Evolutionary conservation across 1,284 basidiomycete genomes (phyloP).

Genomic region (Wallemia hederae): DNA sequence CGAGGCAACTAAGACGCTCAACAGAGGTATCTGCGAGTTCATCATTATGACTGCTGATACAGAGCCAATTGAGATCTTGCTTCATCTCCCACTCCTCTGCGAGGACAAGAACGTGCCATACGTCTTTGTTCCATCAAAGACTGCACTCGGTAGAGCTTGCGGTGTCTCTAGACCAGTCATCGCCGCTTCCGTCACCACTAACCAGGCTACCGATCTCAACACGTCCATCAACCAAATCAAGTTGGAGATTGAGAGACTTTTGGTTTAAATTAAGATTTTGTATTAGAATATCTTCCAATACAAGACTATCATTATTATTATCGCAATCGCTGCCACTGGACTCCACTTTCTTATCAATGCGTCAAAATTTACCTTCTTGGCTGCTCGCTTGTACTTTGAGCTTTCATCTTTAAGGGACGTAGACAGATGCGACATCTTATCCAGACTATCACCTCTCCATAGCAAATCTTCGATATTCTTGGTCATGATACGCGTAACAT

Average conservation of each 20-base stretch:
- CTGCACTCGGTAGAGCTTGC: constrained; percentile 81
- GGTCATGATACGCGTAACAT: constrained; percentile 98
- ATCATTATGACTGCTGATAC: constrained; percentile 94
- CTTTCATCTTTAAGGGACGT: constrained; percentile 88
- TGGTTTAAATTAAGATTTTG: constrained; percentile 2
- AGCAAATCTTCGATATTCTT: constrained; percentile 99
- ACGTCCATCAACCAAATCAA: constrained; percentile 77
- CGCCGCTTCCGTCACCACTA: constrained; percentile 76
- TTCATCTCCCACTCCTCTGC: constrained; percentile 87
- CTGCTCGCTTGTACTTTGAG: constrained; percentile 87
- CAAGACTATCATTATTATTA: constrained; percentile 57
- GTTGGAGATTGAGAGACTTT: constrained; percentile 10
- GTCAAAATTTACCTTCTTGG: constrained; percentile 74
- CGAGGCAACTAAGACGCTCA: constrained; percentile 91
- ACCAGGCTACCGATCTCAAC: constrained; percentile 71
- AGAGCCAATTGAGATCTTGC: constrained; percentile 87
- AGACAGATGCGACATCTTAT: constrained; percentile 92
- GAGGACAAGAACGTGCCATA: constrained; percentile 99
- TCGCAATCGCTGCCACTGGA: constrained; percentile 46
- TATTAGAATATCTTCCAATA: constrained; percentile 54
- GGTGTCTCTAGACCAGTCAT: constrained; percentile 90
- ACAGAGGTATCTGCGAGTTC: constrained; percentile 95
- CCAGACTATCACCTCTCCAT: constrained; percentile 87
- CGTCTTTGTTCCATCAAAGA: constrained; percentile 78
- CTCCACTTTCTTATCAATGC: constrained; percentile 89